Base-by-base conservation (phyloP, 352 stramenopile species). In the Phytophthora crassamura region DNA sequence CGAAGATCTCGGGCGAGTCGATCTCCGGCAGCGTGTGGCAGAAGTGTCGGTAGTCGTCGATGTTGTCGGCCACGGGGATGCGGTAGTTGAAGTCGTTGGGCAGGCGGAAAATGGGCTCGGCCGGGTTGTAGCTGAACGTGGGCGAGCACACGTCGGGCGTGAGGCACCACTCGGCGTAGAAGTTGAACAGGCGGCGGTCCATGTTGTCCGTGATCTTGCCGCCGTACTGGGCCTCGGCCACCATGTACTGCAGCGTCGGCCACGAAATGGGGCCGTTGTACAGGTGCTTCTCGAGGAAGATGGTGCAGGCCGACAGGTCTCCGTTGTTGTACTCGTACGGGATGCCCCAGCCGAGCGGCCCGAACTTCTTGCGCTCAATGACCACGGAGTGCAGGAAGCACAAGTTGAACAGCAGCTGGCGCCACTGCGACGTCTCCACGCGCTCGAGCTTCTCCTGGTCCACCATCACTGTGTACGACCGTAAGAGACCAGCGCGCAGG, bases 301-400 rank as follows among this genome's bases (percentile, higher is more conserved):
- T 94, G 28, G 98, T 98, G 62, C 95, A 99, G 7, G 97, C 97
- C 15, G 96, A 97, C 32, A 99, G 77, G 53, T 99, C 97, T 34
- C 97, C 96, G 55, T 98, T 98, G 81, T 99, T 99, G 84, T 98
- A 99, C 74, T 99, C 97, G 82, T 99, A 99, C 20, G 97, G 97
- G 46, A 99, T 99, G 32, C 94, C 96, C 97, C 97, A 99, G 15
- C 97, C 97, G 6, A 99, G 81, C 5, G 97, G 91, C 0, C 97
- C 97, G 71, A 99, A 99, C 77, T 99, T 99, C 55, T 98, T 97
- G 46, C 97, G 95, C 76, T 99, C 97, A 57, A 99, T 98, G 33
- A 99, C 96, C 40, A 99, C 84, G 60, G 94, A 98, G 80, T 99
- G 97, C 56, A 99, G 73, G 68, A 99, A 99, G 69, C 95, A 99